Evolutionary conservation across 1,284 basidiomycete genomes (phyloP).

Genomic region (Microbotryum silenes-acaulis): DNA sequence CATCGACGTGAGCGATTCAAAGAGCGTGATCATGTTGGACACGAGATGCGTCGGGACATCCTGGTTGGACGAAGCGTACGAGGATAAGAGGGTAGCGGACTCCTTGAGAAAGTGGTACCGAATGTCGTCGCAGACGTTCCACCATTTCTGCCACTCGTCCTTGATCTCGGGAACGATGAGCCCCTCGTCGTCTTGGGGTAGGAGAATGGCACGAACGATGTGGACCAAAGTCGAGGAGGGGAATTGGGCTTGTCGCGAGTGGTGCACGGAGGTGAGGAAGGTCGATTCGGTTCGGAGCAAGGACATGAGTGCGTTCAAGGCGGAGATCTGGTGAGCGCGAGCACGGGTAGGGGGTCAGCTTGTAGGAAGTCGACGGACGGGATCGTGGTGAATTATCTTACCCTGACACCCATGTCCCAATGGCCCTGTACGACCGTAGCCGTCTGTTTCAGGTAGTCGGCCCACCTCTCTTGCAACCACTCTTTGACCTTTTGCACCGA

Average conservation of each 20-base stretch:
- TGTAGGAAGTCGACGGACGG: not conserved
- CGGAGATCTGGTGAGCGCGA: constrained; percentile 20
- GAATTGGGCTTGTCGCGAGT: constrained; percentile 47
- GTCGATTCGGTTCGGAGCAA: constrained; percentile 32
- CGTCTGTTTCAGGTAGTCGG: constrained; percentile 28
- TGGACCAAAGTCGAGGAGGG: constrained; percentile 61
- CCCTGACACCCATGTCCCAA: constrained; percentile 28
- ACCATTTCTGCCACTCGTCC: constrained; percentile 52
- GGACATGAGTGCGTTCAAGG: constrained; percentile 33
- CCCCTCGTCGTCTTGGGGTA: constrained; percentile 34
- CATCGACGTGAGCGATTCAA: constrained; percentile 72
- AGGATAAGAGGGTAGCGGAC: constrained; percentile 41
- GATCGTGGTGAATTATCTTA: constrained; percentile 3
- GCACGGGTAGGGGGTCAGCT: not conserved
- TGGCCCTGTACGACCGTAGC: constrained; percentile 21
- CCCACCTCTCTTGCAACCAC: constrained; percentile 34
- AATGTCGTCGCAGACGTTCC: constrained; percentile 66
- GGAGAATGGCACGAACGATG: constrained; percentile 54
- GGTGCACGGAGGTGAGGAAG: constrained; percentile 32
- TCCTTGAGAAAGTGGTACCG: constrained; percentile 90
- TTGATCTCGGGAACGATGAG: constrained; percentile 52
- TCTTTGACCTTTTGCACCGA: constrained; percentile 29
- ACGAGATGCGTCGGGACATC: constrained; percentile 35
- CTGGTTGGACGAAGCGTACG: not conserved
- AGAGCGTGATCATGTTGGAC: constrained; percentile 62